Conservation (phyloP, 176 grass and related monocot genomes). For the Zizania latifolia region DNA sequence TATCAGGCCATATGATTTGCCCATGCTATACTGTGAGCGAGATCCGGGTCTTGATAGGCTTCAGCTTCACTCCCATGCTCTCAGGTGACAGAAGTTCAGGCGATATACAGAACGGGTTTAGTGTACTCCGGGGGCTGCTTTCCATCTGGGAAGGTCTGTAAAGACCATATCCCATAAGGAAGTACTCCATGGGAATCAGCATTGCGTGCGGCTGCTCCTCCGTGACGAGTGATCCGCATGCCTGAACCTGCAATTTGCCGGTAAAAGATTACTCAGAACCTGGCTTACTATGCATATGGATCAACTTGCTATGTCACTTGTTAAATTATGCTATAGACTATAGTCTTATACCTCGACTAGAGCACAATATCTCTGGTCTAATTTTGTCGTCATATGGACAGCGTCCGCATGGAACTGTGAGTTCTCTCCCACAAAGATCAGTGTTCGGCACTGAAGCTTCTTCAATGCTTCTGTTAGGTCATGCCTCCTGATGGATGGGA, state of each 20-base stretch:
- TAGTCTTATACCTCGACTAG: conserved; percentile 68
- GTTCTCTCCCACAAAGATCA: conserved; percentile 88
- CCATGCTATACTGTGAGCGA: conserved; percentile 44
- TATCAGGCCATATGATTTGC: neutral
- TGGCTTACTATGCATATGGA: neutral
- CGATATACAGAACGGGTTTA: conserved; percentile 68
- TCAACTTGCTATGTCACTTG: neutral
- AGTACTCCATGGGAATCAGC: conserved; percentile 90
- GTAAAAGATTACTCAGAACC: conserved; percentile 16
- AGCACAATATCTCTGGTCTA: conserved; percentile 65
- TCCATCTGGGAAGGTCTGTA: conserved; percentile 61
- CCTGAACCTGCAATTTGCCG: conserved; percentile 67
- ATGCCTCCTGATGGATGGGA: conserved; percentile 46
- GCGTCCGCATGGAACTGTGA: conserved; percentile 75
- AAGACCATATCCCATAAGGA: conserved; percentile 80
- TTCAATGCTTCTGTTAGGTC: conserved; percentile 73
- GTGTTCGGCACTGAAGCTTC: conserved; percentile 77
- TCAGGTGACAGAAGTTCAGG: conserved; percentile 90
- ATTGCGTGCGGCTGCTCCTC: conserved; percentile 95
- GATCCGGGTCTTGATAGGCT: conserved; percentile 88
- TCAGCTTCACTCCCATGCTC: conserved; percentile 98
- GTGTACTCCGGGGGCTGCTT: conserved; percentile 64
- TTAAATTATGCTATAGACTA: neutral
- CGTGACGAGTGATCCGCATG: conserved; percentile 76
- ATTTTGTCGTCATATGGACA: conserved; percentile 79